Evolutionary conservation across 495 filamentous ascomycete species (phyloP), one percentile per base, ranked within the genome.

Genomic region (Penicillium parvum): DNA sequence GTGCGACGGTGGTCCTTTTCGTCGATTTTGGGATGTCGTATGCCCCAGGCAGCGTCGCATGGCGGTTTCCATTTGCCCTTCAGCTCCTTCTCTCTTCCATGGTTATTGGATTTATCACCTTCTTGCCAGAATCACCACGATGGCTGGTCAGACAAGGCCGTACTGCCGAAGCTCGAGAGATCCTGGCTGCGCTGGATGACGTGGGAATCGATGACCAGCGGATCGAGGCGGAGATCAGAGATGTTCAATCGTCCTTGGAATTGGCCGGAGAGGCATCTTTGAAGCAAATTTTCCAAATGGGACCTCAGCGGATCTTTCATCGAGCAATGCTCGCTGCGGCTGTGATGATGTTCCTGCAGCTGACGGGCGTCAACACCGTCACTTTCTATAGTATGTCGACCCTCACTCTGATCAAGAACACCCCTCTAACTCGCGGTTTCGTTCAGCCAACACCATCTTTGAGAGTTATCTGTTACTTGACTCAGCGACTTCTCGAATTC

Each of bases 81-180:
- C 77, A 83, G 33, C 66, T 82, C 55, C 68, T 84, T 18, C 43
- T 83, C 47, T 75, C 77, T 3, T 61, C 76, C 0, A 63, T 80
- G 19, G 74, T 83, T 40, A 68, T 81, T 27, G 43, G 64, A 35
- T 64, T 77, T 23, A 71, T 74, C n/a, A 73, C 82, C 45, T 67
- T 78, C 47, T 65, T 79, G 21, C 73, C 69, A 15, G 81, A 85
- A 52, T 79, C 77, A 2, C 77, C 78, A 17, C 75, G 78, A 45
- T 82, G 69, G 57, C 71, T 68, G 47, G 69, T 81, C 43, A 71
- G 70, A 45, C 64, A 67, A 19, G 67, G 69, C 26, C 66, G 66
- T 22, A 59, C 72, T 14, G 63, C 71, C 28, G 54, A 73, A 22
- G 83, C 83, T 1, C 59, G 57, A 41, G 39, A 52, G 6, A 60